Conservation (phyloP, 176 grass and related monocot genomes). For the Cymbopogon citratus region DNA sequence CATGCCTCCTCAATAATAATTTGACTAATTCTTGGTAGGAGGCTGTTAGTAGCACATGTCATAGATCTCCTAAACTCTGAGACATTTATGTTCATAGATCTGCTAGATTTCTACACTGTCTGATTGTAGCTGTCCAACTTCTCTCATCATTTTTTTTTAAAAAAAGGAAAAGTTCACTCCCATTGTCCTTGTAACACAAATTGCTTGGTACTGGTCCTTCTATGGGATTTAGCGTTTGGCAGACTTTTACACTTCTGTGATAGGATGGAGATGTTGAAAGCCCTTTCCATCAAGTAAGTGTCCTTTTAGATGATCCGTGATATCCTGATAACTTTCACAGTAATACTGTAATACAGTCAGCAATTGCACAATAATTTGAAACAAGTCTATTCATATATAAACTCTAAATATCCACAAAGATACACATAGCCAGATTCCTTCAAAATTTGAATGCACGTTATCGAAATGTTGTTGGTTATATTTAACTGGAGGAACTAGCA, state of each 20-base stretch:
- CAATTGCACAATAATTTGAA: background rate
- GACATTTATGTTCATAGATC: conserved; percentile 16
- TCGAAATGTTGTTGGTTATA: background rate
- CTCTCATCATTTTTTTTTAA: background rate
- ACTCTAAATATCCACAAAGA: background rate
- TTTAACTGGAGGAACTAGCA: background rate
- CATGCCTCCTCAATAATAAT: background rate
- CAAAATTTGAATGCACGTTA: background rate
- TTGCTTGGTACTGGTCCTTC: background rate
- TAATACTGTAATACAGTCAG: background rate
- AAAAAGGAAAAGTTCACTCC: background rate
- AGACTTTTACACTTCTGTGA: background rate
- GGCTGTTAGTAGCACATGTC: background rate
- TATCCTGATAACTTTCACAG: background rate
- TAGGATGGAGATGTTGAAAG: background rate
- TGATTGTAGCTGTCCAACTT: background rate
- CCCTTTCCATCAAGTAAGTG: background rate
- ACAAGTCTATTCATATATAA: background rate
- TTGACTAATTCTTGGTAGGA: background rate
- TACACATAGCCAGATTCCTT: background rate
- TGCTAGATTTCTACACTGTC: background rate
- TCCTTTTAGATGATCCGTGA: background rate
- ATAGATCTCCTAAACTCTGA: background rate
- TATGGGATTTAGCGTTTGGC: background rate
- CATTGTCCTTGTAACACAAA: background rate